Conservation (phyloP, 495 filamentous ascomycete genomes). For the Aspergillus asperescens region DNA sequence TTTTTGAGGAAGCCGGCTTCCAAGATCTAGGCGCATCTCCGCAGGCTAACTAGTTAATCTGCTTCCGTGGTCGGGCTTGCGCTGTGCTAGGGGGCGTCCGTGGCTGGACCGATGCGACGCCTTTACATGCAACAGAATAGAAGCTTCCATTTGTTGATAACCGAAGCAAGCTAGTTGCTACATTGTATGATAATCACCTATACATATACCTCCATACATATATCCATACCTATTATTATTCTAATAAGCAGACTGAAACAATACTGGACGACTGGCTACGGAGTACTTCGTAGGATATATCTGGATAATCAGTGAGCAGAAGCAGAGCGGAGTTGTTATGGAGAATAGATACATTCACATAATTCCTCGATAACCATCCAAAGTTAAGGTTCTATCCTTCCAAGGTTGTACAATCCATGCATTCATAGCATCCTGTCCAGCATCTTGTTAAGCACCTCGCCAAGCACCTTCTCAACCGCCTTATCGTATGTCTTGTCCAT, state of each 20-base stretch:
- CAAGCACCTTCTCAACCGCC: too few relatives aligned
- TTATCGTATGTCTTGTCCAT: too few relatives aligned
- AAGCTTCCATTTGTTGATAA: background rate
- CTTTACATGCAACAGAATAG: background rate
- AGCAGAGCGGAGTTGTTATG: background rate
- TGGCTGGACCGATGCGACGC: conserved; percentile 2
- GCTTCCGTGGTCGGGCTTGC: too few relatives aligned
- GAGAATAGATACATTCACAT: too few relatives aligned
- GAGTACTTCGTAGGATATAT: too few relatives aligned
- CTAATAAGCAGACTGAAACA: background rate
- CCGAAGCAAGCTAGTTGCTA: background rate
- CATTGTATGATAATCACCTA: background rate
- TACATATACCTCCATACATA: background rate
- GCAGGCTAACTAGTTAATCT: background rate
- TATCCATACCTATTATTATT: background rate
- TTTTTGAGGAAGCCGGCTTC: conserved; percentile 81
- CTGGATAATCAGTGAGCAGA: background rate
- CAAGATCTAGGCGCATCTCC: background rate
- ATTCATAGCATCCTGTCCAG: too few relatives aligned
- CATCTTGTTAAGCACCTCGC: too few relatives aligned
- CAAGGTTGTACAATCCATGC: too few relatives aligned
- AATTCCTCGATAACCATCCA: too few relatives aligned
- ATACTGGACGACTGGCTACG: too few relatives aligned
- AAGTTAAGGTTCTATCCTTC: too few relatives aligned
- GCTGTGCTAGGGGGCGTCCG: background rate